Evolutionary conservation across 2,329 filamentous ascomycete genomes (phyloP).

Genomic region (Ascocoryne sarcoides): DNA sequence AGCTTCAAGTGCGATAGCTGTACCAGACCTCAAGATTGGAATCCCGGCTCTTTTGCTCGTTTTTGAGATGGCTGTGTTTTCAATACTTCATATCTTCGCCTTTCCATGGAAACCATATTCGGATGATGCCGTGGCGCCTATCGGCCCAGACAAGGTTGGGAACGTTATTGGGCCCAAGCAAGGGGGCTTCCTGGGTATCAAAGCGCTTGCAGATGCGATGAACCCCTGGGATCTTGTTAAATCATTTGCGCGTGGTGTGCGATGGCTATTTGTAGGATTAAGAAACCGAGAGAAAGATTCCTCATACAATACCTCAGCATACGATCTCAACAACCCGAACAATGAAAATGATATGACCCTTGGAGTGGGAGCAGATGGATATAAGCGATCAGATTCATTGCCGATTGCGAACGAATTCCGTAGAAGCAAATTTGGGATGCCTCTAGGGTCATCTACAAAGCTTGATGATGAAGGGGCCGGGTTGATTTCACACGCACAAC

Average conservation of each 20-base stretch:
- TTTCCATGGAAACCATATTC: slow-evolving; percentile 70
- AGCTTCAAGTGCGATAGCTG: slow-evolving; percentile 42
- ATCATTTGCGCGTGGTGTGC: slow-evolving; percentile 60
- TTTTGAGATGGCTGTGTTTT: slow-evolving; percentile 77
- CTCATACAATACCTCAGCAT: slow-evolving; percentile 36
- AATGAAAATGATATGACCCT: slow-evolving; percentile 19
- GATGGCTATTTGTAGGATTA: slow-evolving; percentile 72
- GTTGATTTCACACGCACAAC: slow-evolving; percentile 25
- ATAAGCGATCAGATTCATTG: slow-evolving; percentile 15
- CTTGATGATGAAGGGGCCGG: slow-evolving; percentile 22
- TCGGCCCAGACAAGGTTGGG: slow-evolving; percentile 11
- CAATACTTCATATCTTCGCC: slow-evolving; percentile 70
- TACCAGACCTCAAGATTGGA: slow-evolving; percentile 71
- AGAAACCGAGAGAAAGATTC: slow-evolving; percentile 47
- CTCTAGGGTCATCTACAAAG: slow-evolving; percentile 7
- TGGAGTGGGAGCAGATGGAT: slow-evolving; percentile 10
- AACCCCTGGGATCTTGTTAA: slow-evolving; percentile 81
- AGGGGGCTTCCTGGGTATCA: slow-evolving; percentile 55
- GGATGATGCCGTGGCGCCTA: slow-evolving; percentile 28
- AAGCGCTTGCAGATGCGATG: slow-evolving; percentile 61
- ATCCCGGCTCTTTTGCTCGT: slow-evolving; percentile 71
- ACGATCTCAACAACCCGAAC: slow-evolving; percentile 10
- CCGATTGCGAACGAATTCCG: slow-evolving; percentile 27
- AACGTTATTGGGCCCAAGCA: slow-evolving; percentile 43
- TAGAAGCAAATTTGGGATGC: slow-evolving; percentile 23